Evolutionary conservation across 75 land plant species (phyloP), one percentile per base, ranked within the genome.

Genomic region (Picea sitchensis): DNA sequence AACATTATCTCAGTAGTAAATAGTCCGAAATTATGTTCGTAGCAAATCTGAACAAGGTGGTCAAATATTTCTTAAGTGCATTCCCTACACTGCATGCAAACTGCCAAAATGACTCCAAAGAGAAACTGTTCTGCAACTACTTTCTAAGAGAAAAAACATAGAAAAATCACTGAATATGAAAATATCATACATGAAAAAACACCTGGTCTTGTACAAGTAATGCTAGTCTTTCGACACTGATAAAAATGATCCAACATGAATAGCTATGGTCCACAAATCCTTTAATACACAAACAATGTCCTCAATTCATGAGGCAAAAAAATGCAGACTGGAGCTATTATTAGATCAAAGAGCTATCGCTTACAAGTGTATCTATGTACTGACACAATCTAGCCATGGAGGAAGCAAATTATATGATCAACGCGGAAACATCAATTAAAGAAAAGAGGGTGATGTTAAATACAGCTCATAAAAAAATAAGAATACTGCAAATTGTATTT

Each of bases 391-490:
- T 71, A 38, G 9, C 18, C 54, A 71, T 38, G n/a, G 12, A 71
- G 23, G 73, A 38, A 71, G n/a, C 44, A 47, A 71, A 71, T 11
- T 8, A 51, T 41, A 36, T 41, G 47, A 71, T 38, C 47, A 21
- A 20, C 7, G 44, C 36, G 36, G 73, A 44, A 41, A 21, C 51
- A 47, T 0, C 51, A 47, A 41, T 69, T 47, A 69, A 41, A 38
- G 20, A 41, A 34, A 34, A 71, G 73, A 71, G n/a, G 23, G 44
- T 1, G 54, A 44, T 44, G 47, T 71, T 44, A 44, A 71, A 71
- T 71, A 71, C 73, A 71, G 26, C 47, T 38, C 47, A n/a, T 71
- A 38, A 71, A 51, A 36, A 71, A 71, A 20, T 71, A 71, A 71
- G 51, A 71, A 71, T 71, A 71, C 56, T 38, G 51, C 47, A 71